phyloP scores from a whole-genome alignment of 23 red algal species.

The Rhodosorus marinus region DNA sequence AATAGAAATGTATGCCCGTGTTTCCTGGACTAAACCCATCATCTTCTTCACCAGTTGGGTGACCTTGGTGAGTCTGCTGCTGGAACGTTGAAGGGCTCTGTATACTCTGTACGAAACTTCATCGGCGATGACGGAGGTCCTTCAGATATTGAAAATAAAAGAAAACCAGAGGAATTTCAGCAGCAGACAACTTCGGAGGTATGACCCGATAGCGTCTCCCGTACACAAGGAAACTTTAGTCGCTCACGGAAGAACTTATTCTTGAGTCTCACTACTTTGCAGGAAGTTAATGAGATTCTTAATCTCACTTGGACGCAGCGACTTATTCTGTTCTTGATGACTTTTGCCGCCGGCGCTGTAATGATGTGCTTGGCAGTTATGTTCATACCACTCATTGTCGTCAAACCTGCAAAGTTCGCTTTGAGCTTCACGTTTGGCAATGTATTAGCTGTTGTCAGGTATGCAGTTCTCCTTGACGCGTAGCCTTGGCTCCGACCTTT shows the following conservation, averaged over 20 bases:
- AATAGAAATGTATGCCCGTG: too few species aligned
- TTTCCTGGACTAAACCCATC: too few species aligned
- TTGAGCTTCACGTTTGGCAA: constrained; percentile 64
- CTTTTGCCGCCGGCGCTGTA: constrained; percentile 58
- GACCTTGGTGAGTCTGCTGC: too few species aligned
- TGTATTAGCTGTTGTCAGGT: constrained; percentile 38
- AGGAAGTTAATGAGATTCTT: neutral
- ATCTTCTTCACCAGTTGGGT: too few species aligned
- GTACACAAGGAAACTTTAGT: constrained; percentile 60
- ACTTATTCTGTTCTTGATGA: constrained; percentile 50
- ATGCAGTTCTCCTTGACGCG: neutral
- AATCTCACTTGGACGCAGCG: constrained; percentile 41
- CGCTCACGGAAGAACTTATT: too few species aligned
- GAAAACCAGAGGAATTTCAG: constrained; percentile 11
- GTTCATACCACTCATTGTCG: constrained; percentile 43
- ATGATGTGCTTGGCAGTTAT: constrained; percentile 45
- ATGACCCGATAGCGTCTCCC: constrained; percentile 57
- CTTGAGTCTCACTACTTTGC: too few species aligned
- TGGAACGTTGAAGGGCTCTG: too few species aligned
- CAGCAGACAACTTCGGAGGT: constrained; percentile 49
- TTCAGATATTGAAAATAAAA: constrained; percentile 23
- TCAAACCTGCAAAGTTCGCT: constrained; percentile 69
- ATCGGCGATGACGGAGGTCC: constrained; percentile 20
- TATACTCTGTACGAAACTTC: constrained; percentile 63
- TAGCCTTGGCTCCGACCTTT: neutral